Conservation (phyloP, 164 flowering plant species). For the Tetracentron sinense region DNA sequence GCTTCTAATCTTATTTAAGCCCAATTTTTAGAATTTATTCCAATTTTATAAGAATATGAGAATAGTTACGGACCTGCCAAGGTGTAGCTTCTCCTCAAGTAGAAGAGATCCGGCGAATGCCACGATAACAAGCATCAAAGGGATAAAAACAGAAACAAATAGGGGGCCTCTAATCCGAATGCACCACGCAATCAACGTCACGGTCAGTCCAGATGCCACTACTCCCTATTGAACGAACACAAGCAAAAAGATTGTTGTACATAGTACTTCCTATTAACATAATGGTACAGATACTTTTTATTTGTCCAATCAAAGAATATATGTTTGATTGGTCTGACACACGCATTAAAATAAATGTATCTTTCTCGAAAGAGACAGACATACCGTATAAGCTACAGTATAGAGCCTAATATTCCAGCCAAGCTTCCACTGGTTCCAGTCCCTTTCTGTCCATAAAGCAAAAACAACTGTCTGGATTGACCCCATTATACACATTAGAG, state of each 20-base stretch:
- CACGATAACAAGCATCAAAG: constrained; percentile 49
- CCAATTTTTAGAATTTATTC: too few species aligned
- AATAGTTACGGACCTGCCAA: constrained; percentile 38
- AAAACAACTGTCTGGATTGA: constrained; percentile 27
- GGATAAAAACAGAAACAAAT: constrained; percentile 51
- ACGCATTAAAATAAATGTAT: too few species aligned
- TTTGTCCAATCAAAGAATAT: too few species aligned
- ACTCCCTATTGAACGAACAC: constrained; percentile 32
- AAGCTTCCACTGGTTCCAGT: constrained; percentile 46
- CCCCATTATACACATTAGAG: constrained; percentile 35
- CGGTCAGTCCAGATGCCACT: constrained; percentile 38
- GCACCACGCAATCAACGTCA: constrained; percentile 44
- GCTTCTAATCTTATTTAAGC: too few species aligned
- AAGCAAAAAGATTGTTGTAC: background rate
- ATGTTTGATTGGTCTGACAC: too few species aligned
- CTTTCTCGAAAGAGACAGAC: background rate
- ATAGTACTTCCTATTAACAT: too few species aligned
- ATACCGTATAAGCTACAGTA: constrained; percentile 38
- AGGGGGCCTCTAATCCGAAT: constrained; percentile 48
- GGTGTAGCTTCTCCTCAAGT: constrained; percentile 37
- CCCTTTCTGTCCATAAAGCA: constrained; percentile 33
- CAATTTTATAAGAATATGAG: too few species aligned
- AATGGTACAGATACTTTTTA: too few species aligned
- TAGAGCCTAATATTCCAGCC: constrained; percentile 49
- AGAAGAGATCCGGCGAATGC: constrained; percentile 40